A percentile compares a stretch with the other conserved stretches of the same genome.
Evolutionary conservation across 192 early-diverging fungal species (phyloP).

Genomic region (Phlyctochytrium planicorne): DNA sequence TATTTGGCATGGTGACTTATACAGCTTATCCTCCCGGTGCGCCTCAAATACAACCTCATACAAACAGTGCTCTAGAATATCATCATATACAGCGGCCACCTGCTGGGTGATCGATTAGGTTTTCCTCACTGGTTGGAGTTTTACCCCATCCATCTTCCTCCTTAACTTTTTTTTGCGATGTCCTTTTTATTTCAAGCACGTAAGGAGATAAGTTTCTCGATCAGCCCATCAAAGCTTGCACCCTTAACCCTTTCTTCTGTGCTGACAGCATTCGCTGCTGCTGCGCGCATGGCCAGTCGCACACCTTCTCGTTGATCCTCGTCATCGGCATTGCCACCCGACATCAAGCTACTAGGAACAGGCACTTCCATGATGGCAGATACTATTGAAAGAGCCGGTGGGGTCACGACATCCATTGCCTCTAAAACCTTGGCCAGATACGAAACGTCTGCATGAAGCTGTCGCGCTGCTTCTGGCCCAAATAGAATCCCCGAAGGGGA

Average conservation of each 20-base stretch:
- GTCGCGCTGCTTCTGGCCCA: constrained; percentile 48
- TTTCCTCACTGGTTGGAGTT: neutral
- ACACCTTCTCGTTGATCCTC: neutral
- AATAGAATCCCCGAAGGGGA: constrained; percentile 18
- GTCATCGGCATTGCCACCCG: neutral
- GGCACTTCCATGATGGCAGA: neutral
- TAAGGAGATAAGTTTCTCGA: neutral
- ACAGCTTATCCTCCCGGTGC: constrained; percentile 65
- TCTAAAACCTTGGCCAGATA: constrained; percentile 62
- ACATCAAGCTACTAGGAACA: too few relatives aligned
- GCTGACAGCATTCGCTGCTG: neutral
- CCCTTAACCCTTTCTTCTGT: neutral
- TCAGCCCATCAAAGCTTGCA: neutral
- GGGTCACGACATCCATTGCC: constrained; percentile 44
- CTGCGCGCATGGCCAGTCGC: neutral
- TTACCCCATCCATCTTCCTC: too few relatives aligned
- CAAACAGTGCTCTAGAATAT: constrained; percentile 71
- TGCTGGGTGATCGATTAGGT: too few relatives aligned
- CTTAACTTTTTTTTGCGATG: too few relatives aligned
- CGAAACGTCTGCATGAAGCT: constrained; percentile 62
- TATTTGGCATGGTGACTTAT: constrained; percentile 62
- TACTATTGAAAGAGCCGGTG: neutral
- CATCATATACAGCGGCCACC: constrained; percentile 61
- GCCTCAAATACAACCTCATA: constrained; percentile 72
- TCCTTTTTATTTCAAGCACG: too few relatives aligned